Conservation (phyloP, 345 rosid species). For the Arabidopsis suecica region DNA sequence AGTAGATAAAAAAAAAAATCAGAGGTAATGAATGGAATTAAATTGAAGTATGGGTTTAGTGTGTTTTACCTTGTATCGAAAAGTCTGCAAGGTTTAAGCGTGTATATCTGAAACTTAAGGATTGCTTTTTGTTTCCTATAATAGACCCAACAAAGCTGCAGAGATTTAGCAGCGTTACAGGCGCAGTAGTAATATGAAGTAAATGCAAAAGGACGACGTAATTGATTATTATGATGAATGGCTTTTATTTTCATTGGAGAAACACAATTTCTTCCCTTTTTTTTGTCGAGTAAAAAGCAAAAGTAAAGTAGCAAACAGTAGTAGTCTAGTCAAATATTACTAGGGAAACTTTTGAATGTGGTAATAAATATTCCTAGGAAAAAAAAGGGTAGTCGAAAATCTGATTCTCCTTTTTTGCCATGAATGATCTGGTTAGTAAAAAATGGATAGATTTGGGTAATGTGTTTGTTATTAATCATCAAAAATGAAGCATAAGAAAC, state of each 20-base stretch:
- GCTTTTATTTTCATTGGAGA: constrained; percentile 8
- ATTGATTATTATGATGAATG: constrained; percentile 24
- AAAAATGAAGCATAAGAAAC: neutral
- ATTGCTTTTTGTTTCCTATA: neutral
- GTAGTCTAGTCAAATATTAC: neutral
- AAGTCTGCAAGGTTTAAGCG: constrained; percentile 4
- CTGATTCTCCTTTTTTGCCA: neutral
- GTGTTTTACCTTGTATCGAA: neutral
- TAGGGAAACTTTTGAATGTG: constrained; percentile 27
- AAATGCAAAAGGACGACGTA: constrained; percentile 43
- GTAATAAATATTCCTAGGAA: neutral
- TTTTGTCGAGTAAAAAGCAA: constrained; percentile 39
- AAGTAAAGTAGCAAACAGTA: constrained; percentile 43
- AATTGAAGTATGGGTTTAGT: constrained; percentile 5
- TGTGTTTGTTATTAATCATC: neutral
- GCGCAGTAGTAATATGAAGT: constrained; percentile 16
- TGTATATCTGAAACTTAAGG: constrained; percentile 7
- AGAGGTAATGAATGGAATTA: neutral
- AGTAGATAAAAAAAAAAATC: neutral
- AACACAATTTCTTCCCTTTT: neutral
- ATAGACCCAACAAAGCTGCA: constrained; percentile 40
- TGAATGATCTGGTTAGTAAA: constrained; percentile 1
- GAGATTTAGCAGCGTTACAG: constrained; percentile 44
- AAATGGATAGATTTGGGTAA: neutral
- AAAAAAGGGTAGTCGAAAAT: neutral